Evolutionary conservation across 148 eudicot species (phyloP).

Genomic region (Rhododendron ferrugineum): DNA sequence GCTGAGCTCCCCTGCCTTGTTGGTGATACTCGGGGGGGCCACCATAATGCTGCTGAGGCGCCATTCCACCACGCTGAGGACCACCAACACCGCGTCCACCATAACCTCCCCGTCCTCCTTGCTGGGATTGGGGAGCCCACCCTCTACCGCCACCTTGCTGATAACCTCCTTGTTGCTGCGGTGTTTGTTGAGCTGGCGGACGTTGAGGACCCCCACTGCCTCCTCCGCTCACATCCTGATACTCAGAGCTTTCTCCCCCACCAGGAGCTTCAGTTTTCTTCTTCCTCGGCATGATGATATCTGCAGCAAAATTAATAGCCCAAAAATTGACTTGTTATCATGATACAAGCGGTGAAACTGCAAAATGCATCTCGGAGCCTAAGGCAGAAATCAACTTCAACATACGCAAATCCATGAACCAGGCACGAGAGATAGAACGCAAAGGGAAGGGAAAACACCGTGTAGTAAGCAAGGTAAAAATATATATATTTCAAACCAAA

Average conservation of each 20-base stretch:
- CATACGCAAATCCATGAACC: background rate
- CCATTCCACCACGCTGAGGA: constrained; percentile 45
- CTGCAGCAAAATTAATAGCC: constrained; percentile 21
- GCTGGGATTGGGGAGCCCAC: constrained; percentile 38
- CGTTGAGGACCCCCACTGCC: constrained; percentile 36
- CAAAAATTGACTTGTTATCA: background rate
- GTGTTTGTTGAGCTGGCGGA: constrained; percentile 21
- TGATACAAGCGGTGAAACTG: background rate
- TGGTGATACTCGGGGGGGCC: constrained; percentile 40
- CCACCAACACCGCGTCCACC: constrained; percentile 48
- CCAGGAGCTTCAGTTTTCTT: constrained; percentile 60
- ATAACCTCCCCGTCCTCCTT: constrained; percentile 40
- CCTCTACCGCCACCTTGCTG: constrained; percentile 54
- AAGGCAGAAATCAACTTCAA: background rate
- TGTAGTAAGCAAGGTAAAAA: background rate
- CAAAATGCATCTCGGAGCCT: background rate
- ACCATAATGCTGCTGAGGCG: constrained; percentile 54
- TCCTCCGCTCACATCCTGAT: constrained; percentile 50
- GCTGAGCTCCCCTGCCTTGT: constrained; percentile 57
- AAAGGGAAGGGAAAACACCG: background rate
- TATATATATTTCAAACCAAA: background rate
- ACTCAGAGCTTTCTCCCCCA: constrained; percentile 54
- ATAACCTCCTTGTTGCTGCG: constrained; percentile 28
- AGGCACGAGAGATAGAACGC: background rate
- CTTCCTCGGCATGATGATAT: constrained; percentile 71